A percentile compares a stretch with the other conserved stretches of the same genome.
These are phyloP conservation scores for Pulveroboletus sp. DNA, from an alignment of 768 basidiomycete genomes.

Conservation along the genomic window DNA sequence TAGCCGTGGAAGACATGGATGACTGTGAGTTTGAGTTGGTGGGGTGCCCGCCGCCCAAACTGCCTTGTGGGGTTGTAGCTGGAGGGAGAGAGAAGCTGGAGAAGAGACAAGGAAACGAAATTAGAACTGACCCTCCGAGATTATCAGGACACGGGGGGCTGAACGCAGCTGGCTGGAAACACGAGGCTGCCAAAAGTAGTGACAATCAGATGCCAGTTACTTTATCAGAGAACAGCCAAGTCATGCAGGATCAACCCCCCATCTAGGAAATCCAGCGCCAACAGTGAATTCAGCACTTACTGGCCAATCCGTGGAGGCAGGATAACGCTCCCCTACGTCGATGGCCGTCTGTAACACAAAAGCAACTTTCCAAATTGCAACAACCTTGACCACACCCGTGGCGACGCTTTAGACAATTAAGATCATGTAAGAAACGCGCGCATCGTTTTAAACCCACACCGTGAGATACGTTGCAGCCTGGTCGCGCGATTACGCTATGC, in stretches of 20 bases:
- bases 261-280: constrained; percentile 10
- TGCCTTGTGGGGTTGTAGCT: constrained; percentile 20
- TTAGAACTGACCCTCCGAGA: constrained; percentile 29
- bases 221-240: constrained; percentile 21
- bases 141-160: constrained; percentile 30
- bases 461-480: constrained; percentile 13
- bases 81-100: constrained; percentile 16
- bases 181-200: constrained; percentile 35
- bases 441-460: constrained; percentile 18
- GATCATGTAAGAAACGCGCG: constrained; percentile 9
- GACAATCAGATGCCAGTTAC: constrained; percentile 20
- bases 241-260: constrained; percentile 4
- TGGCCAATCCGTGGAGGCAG: not conserved
- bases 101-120: constrained; percentile 16
- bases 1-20: constrained; percentile 32
- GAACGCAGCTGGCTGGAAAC: constrained; percentile 28
- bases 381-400: not conserved
- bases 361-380: no score
- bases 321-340: not conserved
- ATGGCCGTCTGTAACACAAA: not conserved
- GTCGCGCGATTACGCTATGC: constrained; percentile 23
- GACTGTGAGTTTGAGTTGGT: constrained; percentile 1
- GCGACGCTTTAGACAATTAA: not conserved
- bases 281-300: constrained; percentile 1
- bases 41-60: constrained; percentile 18